phyloP scores from a whole-genome alignment of 2,329 filamentous ascomycete genomes.

The Neobulgaria alba region DNA sequence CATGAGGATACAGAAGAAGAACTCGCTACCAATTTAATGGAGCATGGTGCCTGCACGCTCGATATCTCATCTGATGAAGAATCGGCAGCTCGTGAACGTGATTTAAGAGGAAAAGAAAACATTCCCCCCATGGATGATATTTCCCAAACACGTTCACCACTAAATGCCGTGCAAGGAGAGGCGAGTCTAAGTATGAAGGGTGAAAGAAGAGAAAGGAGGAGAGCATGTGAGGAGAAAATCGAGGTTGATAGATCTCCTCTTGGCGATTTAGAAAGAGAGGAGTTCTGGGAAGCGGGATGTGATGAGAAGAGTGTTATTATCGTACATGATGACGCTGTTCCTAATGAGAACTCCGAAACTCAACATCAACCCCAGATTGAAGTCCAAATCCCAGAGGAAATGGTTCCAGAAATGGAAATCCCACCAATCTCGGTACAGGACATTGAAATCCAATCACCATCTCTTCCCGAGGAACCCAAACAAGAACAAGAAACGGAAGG shows the following conservation, averaged over 20 bases:
- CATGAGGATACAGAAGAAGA: slow-evolving; percentile 87
- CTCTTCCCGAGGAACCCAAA: slow-evolving; percentile 21
- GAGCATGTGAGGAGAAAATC: slow-evolving; percentile 41
- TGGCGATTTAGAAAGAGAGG: slow-evolving; percentile 56
- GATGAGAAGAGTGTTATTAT: slow-evolving; percentile 58
- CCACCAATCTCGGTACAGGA: slow-evolving; percentile 9
- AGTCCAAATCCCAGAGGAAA: slow-evolving; percentile 23
- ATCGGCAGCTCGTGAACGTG: slow-evolving; percentile 41
- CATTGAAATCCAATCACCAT: slow-evolving; percentile 7
- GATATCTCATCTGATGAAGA: slow-evolving; percentile 90
- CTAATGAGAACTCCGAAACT: slow-evolving; percentile 58
- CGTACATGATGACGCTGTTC: slow-evolving; percentile 56
- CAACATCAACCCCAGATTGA: slow-evolving; percentile 49
- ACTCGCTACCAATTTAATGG: slow-evolving; percentile 84
- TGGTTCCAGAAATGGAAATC: neutral
- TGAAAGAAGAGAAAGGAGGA: slow-evolving; percentile 26
- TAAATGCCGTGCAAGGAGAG: slow-evolving; percentile 4
- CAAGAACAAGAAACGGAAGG: slow-evolving; percentile 25
- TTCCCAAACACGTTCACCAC: slow-evolving; percentile 38
- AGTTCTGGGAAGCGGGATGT: slow-evolving; percentile 60
- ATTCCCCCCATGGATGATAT: slow-evolving; percentile 65
- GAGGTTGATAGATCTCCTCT: slow-evolving; percentile 54
- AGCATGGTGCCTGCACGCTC: slow-evolving; percentile 78
- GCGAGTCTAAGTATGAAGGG: slow-evolving; percentile 22
- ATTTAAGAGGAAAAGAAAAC: slow-evolving; percentile 83